Base-by-base conservation (phyloP, 768 basidiomycete genomes). In the Wakefieldia striispora region DNA sequence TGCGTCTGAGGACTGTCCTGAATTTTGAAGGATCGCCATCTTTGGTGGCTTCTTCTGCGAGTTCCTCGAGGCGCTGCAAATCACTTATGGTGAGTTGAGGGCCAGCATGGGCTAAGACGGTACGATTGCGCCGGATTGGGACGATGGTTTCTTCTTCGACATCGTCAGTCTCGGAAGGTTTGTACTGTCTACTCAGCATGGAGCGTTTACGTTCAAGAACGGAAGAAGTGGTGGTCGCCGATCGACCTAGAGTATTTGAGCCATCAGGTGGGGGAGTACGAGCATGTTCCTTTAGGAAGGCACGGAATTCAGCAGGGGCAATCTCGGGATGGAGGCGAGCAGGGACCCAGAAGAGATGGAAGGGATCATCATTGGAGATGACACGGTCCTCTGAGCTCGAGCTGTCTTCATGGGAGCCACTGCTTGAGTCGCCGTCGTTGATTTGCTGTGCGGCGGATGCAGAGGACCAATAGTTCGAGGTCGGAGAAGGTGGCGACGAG, bases 291-390 rank as follows among this genome's bases (percentile, higher is more conserved):
- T 94, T 90, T 58, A 99, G 82, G 66, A 99, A 97, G 11, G 85
- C 88, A 44, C 91, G 82, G 69, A 99, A 99, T 69, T 98, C 94
- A 40, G 84, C 88, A 20, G 97, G 97, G 0, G 95, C 95, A 62
- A 99, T 90, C 74, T 99, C 97, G 26, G 97, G 97, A 66, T 98
- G 97, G 31, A 97, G 76, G 50, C 87, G 82, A 14, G 97, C 97
- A 45, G 97, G 97, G 24, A 99, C 93, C 97, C 97, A 99, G 77
- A 98, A 98, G 56, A 97, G 82, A 69, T 92, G 88, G 61, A 86
- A 84, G 3, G 90, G 86, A 72, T 95, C 91, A 59, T 90, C 84
- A 34, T 78, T 67, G 19, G 62, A n/a, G n/a, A 37, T 11, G 8
- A 36, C 47, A 43, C 59, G 66, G 21, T 68, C 69, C 44, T 70